phyloP scores from a whole-genome alignment of 352 stramenopile genomes.

The Thraustotheca clavata region DNA sequence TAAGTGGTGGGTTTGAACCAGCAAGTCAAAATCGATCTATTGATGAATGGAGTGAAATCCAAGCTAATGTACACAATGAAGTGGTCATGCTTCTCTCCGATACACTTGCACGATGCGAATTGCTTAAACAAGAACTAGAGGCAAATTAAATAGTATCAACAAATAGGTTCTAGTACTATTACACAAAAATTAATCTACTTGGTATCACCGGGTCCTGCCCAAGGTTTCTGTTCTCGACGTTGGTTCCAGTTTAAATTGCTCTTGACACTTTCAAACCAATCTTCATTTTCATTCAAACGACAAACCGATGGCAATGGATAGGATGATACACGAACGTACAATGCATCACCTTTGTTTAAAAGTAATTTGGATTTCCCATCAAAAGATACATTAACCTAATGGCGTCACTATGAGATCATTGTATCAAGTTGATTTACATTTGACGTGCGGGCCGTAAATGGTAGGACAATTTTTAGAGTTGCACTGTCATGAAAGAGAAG shows the following conservation, averaged over 20 bases:
- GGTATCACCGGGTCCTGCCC: slow-evolving; percentile 19
- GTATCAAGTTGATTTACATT: slow-evolving; percentile 17
- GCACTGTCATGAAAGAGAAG: slow-evolving; percentile 89
- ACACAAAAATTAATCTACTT: not conserved
- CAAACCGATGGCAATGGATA: slow-evolving; percentile 85
- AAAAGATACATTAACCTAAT: slow-evolving; percentile 82
- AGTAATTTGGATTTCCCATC: slow-evolving; percentile 86
- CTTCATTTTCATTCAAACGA: slow-evolving; percentile 81
- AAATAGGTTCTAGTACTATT: not conserved
- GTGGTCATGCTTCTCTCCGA: slow-evolving; percentile 11
- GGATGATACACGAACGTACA: slow-evolving; percentile 81
- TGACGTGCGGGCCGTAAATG: slow-evolving; percentile 54
- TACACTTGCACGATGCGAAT: not conserved
- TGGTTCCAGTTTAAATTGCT: slow-evolving; percentile 92
- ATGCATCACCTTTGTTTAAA: slow-evolving; percentile 76
- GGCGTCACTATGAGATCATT: not conserved
- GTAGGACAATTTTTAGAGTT: slow-evolving; percentile 84
- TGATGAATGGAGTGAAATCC: slow-evolving; percentile 14
- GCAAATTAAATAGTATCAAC: not conserved
- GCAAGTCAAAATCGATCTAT: not conserved
- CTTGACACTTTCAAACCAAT: slow-evolving; percentile 91
- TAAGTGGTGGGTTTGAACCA: not conserved
- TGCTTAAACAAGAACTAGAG: not conserved
- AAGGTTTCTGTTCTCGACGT: slow-evolving; percentile 72
- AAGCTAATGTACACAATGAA: slow-evolving; percentile 10